Conservation (phyloP, 805 yeast species). For the Citeromyces matritensis region DNA sequence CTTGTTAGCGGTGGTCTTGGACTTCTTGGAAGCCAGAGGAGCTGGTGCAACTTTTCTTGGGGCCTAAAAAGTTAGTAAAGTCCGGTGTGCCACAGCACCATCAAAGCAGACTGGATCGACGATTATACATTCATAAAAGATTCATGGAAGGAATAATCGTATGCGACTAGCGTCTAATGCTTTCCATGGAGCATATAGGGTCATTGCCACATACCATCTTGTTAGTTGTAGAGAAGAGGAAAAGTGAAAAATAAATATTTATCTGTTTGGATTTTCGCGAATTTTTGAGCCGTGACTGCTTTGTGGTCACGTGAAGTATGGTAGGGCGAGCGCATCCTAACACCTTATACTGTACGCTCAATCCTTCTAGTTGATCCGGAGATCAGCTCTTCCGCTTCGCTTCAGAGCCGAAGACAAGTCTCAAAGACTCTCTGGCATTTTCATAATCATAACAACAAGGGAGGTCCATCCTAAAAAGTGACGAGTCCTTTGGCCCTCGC, state of each 20-base stretch:
- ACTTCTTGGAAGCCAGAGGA: slow-evolving; percentile 76
- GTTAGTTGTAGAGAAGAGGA: too few species aligned
- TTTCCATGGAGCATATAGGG: slow-evolving; percentile 68
- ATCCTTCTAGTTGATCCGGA: too few species aligned
- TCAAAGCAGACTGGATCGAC: not conserved
- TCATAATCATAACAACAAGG: slow-evolving; percentile 65
- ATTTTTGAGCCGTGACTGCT: too few species aligned
- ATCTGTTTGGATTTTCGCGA: slow-evolving; percentile 5
- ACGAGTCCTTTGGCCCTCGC: slow-evolving; percentile 67
- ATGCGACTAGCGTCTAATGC: slow-evolving; percentile 24
- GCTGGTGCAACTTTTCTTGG: slow-evolving; percentile 92
- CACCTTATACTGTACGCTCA: not conserved
- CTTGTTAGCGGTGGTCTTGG: slow-evolving; percentile 33
- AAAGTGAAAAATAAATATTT: slow-evolving; percentile 4
- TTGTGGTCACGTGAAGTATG: not conserved
- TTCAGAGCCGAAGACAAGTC: too few species aligned
- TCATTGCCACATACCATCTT: slow-evolving; percentile 85
- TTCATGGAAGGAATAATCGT: slow-evolving; percentile 39
- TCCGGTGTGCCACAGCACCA: not conserved
- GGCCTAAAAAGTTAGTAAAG: slow-evolving; percentile 9
- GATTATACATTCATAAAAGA: slow-evolving; percentile 7
- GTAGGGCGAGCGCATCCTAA: not conserved
- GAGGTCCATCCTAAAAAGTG: slow-evolving; percentile 95
- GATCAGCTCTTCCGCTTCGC: too few species aligned
- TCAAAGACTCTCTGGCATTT: slow-evolving; percentile 47